These are phyloP conservation scores for Leishmania tarentolae DNA, from an alignment of 208 protist species.

Conservation along the genomic window DNA sequence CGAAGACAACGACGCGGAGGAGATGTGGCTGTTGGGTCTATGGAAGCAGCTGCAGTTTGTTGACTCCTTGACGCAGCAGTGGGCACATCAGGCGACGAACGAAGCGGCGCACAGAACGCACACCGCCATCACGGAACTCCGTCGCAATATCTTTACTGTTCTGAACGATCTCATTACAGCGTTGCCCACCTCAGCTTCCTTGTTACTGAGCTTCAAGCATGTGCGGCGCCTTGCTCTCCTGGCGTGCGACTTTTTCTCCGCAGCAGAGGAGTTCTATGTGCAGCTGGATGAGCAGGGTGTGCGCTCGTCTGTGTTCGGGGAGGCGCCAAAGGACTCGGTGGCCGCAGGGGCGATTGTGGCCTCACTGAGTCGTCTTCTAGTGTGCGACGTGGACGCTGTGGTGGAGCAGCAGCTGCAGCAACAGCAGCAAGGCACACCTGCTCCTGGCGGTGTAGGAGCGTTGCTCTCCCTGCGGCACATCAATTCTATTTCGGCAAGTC, in stretches of 20 bases:
- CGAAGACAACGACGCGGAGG: conserved; percentile 6
- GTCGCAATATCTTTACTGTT: background rate
- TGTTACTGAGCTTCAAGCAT: background rate
- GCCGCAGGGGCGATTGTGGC: conserved; percentile 34
- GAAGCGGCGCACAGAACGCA: conserved; percentile 14
- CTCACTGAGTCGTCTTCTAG: conserved; percentile 33
- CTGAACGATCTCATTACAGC: conserved; percentile 5
- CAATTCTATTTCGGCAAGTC: conserved; percentile 33
- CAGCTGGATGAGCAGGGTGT: conserved; percentile 29
- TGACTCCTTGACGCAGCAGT: conserved; percentile 13
- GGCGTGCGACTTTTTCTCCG: conserved; percentile 29
- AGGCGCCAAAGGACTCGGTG: conserved; percentile 24
- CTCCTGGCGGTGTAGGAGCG: conserved; percentile 27
- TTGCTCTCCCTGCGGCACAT: conserved; percentile 26
- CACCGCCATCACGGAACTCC: conserved; percentile 21
- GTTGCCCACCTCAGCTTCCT: background rate
- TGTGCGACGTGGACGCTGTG: conserved; percentile 28
- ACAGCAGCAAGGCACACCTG: background rate
- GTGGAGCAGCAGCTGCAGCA: conserved; percentile 15
- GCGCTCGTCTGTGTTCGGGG: conserved; percentile 16
- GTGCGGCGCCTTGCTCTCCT: conserved; percentile 22
- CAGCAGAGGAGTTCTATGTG: conserved; percentile 46
- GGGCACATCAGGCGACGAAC: conserved; percentile 7
- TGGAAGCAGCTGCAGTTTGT: conserved; percentile 6
- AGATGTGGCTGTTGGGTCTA: conserved; percentile 17